Percentiles rank a stretch among this genome's conserved stretches.
Evolutionary conservation across 345 rosid genomes (phyloP).

Genomic region (Aquilaria sinensis): DNA sequence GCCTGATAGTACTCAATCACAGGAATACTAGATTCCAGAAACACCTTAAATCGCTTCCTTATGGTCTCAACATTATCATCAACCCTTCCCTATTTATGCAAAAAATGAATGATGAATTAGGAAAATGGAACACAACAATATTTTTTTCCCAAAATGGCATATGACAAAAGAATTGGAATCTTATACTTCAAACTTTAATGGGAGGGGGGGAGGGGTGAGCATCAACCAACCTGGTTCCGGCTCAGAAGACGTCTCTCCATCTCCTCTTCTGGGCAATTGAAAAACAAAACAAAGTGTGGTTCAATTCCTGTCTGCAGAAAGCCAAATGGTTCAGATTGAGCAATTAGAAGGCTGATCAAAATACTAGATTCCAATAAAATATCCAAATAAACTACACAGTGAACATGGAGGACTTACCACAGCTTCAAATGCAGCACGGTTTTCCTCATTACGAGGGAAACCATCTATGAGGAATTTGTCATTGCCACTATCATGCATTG

Average conservation of each 20-base stretch:
- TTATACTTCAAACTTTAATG: not conserved
- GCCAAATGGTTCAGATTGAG: constrained; percentile 5
- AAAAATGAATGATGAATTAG: not conserved
- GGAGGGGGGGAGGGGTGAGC: not conserved
- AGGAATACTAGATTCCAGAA: constrained; percentile 53
- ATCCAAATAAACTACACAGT: not conserved
- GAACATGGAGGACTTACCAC: constrained; percentile 36
- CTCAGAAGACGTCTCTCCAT: constrained; percentile 52
- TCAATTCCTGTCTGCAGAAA: constrained; percentile 45
- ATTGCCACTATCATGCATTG: constrained; percentile 49
- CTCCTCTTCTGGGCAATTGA: constrained; percentile 59
- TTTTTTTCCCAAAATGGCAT: no score
- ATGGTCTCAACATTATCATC: constrained; percentile 69
- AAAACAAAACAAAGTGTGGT: constrained; percentile 54
- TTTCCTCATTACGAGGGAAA: constrained; percentile 84
- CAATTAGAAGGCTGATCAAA: not conserved
- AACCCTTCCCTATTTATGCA: constrained; percentile 51
- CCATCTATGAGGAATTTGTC: constrained; percentile 76
- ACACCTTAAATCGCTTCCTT: constrained; percentile 60
- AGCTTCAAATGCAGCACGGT: constrained; percentile 58
- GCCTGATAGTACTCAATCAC: constrained; percentile 40
- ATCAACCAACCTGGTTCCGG: constrained; percentile 59
- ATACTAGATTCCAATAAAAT: not conserved
- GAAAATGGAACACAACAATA: not conserved
- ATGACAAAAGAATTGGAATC: not conserved